Base-by-base conservation (phyloP, 805 yeast genomes). In the Candida endomychidarum region DNA sequence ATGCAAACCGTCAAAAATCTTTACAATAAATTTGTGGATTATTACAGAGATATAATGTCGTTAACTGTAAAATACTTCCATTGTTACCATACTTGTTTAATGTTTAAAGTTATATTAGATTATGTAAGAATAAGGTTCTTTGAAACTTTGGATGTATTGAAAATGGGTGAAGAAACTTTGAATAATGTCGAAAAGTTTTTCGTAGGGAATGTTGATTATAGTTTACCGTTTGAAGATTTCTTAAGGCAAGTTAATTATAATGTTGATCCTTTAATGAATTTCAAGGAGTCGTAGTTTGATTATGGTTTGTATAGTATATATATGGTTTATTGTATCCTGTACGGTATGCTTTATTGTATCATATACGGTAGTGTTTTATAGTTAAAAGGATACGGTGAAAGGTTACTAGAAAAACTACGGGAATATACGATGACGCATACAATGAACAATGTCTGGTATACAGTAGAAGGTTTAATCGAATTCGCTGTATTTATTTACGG, bases 81-180 rank as follows among this genome's bases (percentile, higher is more conserved):
- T 23, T 33, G 37, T 23, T 33, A 22, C 15, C 37, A 33, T 33
- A 33, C 23, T 14, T 33, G 37, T 15, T 22, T 33, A n/a, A 33
- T 15, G 16, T 20, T 33, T 15, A 33, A 23, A 23, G 16, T 33
- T 15, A 9, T 33, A 4, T 23, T 33, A 11, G 37, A 33, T n/a
- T 23, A 14, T 19, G 22, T 16, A n/a, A 33, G 23, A 17, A n/a
- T n/a, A 3, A 33, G 23, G 4, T 33, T 15, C 16, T 23, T 23
- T 20, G 32, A 12, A 5, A 25, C 8, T 5, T 25, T 25, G 28
- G 28, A 25, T n/a, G 14, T 11, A 5, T 12, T 25, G 5, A 17
- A 25, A 12, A 5, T 25, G 6, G 28, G 28, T 12, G 14, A 14
- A 12, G 28, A 25, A 14, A 25, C 28, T 5, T 4, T 25, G 15